Base-by-base conservation (phyloP, 2,329 filamentous ascomycete genomes). In the Hymenoscyphus fructigenus region DNA sequence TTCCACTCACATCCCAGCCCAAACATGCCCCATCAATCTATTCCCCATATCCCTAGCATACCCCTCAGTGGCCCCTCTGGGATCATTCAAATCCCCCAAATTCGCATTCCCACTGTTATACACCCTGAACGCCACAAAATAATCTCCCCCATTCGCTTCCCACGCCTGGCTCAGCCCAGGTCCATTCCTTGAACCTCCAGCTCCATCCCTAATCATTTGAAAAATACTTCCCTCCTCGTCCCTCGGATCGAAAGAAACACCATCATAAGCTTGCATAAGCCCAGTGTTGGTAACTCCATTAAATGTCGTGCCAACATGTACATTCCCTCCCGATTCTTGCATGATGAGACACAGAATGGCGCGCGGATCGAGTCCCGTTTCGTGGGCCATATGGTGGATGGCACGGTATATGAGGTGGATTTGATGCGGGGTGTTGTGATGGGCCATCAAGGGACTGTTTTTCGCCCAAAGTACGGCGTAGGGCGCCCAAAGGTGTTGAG, bases 281-380 rank as follows among this genome's bases (percentile, higher is more conserved):
- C 47, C 47, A 2, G 47, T 53, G 9, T 53, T 53, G 5, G 47
- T 53, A 17, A 60, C 41, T 6, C 66, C 62, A 32, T 68, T 64
- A 23, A 66, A 62, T 2, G 64, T 58, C 32, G 32, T 58, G 4
- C 56, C 29, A 2, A 58, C 28, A 23, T 58, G 56, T 7, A 58
- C 56, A 32, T 58, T 58, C 5, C 56, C 29, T 2, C 56, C 56
- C 5, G 56, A 58, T 34, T 58, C 61, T 57, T 68, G 66, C 64
- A 68, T 68, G 38, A 69, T 68, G 9, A 68, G 65, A 44, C 61
- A 65, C 15, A 69, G 61, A 34, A 69, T 67, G 5, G 63, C 61
- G 5, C 65, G 61, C n/a, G 61, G 56, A 41, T 70, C 68, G 38
- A 69, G 56, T 3, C 66, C 66, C 7, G 66, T 66, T 50, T 66